These are phyloP conservation scores for Termitomyces sp. DNA, from an alignment of 768 basidiomycete genomes.

Conservation along the genomic window DNA sequence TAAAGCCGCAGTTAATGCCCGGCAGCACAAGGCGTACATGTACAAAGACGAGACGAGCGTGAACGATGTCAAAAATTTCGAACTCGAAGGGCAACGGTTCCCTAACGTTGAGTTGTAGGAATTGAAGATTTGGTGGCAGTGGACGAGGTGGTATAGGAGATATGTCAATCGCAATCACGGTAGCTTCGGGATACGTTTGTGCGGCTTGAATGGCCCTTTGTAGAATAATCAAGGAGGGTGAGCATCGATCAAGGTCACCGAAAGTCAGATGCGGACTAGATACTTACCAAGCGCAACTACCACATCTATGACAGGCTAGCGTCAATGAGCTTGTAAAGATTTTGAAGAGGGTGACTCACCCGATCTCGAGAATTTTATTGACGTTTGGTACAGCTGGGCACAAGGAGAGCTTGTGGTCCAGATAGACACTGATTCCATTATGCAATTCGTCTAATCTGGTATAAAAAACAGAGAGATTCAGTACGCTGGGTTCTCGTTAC, in stretches of 20 bases:
- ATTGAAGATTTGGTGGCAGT: neutral
- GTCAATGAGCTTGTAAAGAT: neutral
- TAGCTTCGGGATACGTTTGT: slow-evolving; percentile 1
- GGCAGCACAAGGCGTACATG: neutral
- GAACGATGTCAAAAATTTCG: neutral
- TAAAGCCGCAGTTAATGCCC: neutral
- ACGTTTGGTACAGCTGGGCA: neutral
- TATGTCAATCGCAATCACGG: slow-evolving; percentile 3
- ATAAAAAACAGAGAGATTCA: too few relatives aligned
- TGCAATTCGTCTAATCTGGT: slow-evolving; percentile 1
- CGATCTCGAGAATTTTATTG: slow-evolving; percentile 1
- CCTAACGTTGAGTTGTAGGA: neutral
- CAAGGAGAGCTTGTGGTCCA: slow-evolving; percentile 1
- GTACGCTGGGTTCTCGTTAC: neutral
- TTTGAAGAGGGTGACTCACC: neutral
- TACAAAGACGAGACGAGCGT: neutral
- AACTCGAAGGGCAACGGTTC: neutral
- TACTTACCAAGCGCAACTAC: slow-evolving; percentile 1
- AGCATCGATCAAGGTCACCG: too few relatives aligned
- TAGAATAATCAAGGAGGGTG: neutral
- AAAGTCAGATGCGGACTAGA: too few relatives aligned
- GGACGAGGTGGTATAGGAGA: neutral
- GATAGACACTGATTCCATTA: neutral
- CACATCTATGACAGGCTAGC: neutral
- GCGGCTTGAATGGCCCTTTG: slow-evolving; percentile 1